Evolutionary conservation across 2,329 filamentous ascomycete species (phyloP), one percentile per base, ranked within the genome.

Genomic region (Tothia fuscella): DNA sequence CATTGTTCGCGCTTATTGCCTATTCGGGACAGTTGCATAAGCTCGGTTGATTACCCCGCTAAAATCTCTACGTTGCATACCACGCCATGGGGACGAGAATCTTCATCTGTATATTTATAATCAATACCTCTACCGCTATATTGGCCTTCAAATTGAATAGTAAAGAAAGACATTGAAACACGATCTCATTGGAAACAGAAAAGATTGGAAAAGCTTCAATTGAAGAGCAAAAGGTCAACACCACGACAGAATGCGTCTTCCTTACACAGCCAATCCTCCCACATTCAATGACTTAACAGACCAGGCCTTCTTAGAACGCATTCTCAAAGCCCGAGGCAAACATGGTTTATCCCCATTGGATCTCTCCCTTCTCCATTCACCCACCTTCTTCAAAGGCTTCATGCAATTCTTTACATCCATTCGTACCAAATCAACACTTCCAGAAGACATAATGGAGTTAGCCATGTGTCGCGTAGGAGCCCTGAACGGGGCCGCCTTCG

Each of bases 401-500:
- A 75, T 74, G 52, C 60, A 65, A 13, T 74, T 75, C 49, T 60
- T 76, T 24, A 69, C 69, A 30, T 61, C 71, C 26, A 71, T 76
- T 31, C 67, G 72, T 32, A 71, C 66, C 2, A 56, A 62, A 45
- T 75, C 70, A 4, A 66, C 62, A 7, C 58, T 76, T 3, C 54
- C 67, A 3, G 57, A 62, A 2, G 57, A 58, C 50, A 55, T 86
- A 41, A 77, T 82, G 50, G 85, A 93, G 65, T 67, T 88, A 14
- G 80, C 82, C 49, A 87, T 93, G 51, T 85, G 77, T 53, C 74
- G 85, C 35, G 82, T 93, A 10, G 86, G 85, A 10, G 78, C 80
- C 13, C 72, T 85, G 52, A 93, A 93, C 60, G 61, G 71, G n/a
- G 86, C 86, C 2, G 85, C 81, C 77, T 93, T 87, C 59, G 86